Conservation (phyloP, 2,329 filamentous ascomycete genomes). For the Aspergillus nomiae region DNA sequence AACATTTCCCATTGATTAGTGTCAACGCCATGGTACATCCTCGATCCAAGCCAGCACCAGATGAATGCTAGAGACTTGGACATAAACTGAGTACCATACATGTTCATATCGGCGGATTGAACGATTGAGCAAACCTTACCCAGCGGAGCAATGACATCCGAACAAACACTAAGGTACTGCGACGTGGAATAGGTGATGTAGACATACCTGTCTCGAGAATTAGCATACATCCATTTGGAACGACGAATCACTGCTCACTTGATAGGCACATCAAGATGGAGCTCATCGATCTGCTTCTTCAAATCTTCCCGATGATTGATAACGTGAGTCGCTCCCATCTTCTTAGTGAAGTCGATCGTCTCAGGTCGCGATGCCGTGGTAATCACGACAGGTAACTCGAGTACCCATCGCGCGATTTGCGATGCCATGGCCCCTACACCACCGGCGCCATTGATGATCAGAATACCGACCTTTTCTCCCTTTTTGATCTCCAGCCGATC, state of each 20-base stretch:
- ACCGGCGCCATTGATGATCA: background rate
- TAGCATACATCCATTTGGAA: background rate
- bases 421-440: background rate
- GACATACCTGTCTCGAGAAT: background rate
- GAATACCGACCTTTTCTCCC: background rate
- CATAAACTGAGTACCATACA: background rate
- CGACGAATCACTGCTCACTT: background rate
- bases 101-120: background rate
- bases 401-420: background rate
- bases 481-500: background rate
- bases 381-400: background rate
- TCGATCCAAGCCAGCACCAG: background rate
- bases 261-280: background rate
- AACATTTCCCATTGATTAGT: background rate
- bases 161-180: background rate
- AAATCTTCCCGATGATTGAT: background rate
- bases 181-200: background rate
- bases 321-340: background rate
- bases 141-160: background rate
- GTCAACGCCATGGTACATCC: background rate
- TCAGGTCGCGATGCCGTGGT: background rate
- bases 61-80: background rate
- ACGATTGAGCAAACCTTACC: background rate
- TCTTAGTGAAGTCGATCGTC: background rate
- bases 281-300: background rate